Evolutionary conservation across 1,139 yeast species (phyloP).

Genomic region (Magnusiomyces tetraspermus): DNA sequence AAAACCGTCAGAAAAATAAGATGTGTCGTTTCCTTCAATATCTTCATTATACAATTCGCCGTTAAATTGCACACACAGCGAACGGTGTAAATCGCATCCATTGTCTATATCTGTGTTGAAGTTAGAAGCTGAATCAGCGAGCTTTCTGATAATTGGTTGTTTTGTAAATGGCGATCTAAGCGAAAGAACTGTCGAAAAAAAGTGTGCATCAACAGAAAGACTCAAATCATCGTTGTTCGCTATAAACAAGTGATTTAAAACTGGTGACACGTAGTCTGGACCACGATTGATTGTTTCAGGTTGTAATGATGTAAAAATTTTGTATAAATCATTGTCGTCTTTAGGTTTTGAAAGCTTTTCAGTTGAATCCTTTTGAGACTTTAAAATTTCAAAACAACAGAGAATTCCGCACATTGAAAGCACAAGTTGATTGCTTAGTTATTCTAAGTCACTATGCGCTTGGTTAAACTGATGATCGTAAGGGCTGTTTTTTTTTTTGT

Average conservation of each 20-base stretch:
- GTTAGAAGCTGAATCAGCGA: not conserved
- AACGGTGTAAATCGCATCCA: conserved; percentile 19
- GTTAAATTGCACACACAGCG: conserved; percentile 53
- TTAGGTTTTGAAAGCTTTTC: conserved; percentile 2
- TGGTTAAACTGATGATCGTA: not conserved
- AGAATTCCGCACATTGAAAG: not conserved
- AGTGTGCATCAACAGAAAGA: conserved; percentile 9
- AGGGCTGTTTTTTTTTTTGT: too few relatives aligned
- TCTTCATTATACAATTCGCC: conserved; percentile 73
- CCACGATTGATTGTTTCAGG: not conserved
- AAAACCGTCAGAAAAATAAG: conserved; percentile 26
- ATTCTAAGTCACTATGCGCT: too few relatives aligned
- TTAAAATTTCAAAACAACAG: not conserved
- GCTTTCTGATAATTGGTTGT: conserved; percentile 48
- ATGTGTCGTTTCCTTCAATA: conserved; percentile 45
- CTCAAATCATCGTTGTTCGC: conserved; percentile 25
- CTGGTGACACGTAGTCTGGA: conserved; percentile 3
- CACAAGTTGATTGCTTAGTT: not conserved
- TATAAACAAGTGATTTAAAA: not conserved
- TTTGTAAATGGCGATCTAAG: conserved; percentile 64
- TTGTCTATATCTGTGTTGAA: conserved; percentile 21
- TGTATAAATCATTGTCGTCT: not conserved
- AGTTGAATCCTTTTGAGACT: conserved; percentile 3
- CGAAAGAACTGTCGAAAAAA: conserved; percentile 65
- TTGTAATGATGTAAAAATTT: not conserved